phyloP scores from a whole-genome alignment of 345 rosid genomes.

The Kandelia obovata region DNA sequence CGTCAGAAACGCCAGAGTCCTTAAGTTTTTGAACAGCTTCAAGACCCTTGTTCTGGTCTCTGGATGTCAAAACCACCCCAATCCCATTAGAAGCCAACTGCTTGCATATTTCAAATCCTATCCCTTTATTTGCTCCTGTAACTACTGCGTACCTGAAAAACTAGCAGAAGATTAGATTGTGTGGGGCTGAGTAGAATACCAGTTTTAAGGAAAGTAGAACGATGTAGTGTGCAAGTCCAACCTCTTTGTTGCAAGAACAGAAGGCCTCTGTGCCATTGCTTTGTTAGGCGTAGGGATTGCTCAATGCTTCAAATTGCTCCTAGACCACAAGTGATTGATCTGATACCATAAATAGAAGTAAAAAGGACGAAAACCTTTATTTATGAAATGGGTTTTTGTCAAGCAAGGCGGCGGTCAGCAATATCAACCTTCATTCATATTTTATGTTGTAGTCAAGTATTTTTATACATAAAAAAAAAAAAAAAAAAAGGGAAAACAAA shows the following conservation, averaged over 20 bases:
- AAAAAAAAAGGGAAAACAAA: too few species aligned
- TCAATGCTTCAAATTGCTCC: not conserved
- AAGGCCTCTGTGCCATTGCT: not conserved
- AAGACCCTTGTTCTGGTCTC: slow-evolving; percentile 36
- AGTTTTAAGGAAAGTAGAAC: not conserved
- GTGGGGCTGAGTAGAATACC: too few species aligned
- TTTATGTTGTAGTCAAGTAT: too few species aligned
- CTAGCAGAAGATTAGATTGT: not conserved
- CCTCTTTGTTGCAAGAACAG: not conserved
- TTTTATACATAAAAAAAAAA: too few species aligned
- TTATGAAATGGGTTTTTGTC: too few species aligned
- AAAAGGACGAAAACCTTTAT: too few species aligned
- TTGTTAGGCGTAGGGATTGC: not conserved
- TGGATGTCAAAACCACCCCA: slow-evolving; percentile 26
- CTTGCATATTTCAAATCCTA: slow-evolving; percentile 29
- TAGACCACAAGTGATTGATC: too few species aligned
- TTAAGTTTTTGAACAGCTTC: slow-evolving; percentile 31
- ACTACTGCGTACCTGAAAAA: slow-evolving; percentile 17
- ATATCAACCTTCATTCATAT: too few species aligned
- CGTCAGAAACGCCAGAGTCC: slow-evolving; percentile 9
- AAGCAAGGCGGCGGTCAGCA: too few species aligned
- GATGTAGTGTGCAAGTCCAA: not conserved
- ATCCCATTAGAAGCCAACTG: slow-evolving; percentile 30
- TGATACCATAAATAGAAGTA: too few species aligned
- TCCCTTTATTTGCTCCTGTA: slow-evolving; percentile 38